These are phyloP conservation scores for Globisporangium ultimum DNA, from an alignment of 352 stramenopile species.

Conservation along the genomic window DNA sequence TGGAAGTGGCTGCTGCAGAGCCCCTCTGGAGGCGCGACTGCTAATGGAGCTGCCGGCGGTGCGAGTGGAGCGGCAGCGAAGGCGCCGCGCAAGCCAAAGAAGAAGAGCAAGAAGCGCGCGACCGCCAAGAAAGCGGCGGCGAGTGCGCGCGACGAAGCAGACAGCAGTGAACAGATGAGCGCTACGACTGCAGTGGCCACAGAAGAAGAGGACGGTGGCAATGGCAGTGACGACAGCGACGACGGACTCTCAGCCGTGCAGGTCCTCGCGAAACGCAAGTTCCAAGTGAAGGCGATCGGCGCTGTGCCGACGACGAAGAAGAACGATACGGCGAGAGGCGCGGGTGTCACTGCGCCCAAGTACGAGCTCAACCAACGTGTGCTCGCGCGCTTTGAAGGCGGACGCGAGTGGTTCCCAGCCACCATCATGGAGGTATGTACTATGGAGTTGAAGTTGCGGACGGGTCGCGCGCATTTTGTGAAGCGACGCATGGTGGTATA, in stretches of 20 bases:
- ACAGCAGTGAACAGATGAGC: background rate
- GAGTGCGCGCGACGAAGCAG: background rate
- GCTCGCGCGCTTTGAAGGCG: slow-evolving; percentile 54
- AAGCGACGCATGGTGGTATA: background rate
- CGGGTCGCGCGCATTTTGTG: background rate
- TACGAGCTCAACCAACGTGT: slow-evolving; percentile 47
- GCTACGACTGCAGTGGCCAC: background rate
- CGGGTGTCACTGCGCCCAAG: slow-evolving; percentile 16
- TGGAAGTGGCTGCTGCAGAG: slow-evolving; percentile 35
- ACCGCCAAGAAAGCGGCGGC: slow-evolving; percentile 26
- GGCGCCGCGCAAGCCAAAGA: slow-evolving; percentile 24
- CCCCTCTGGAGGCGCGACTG: background rate
- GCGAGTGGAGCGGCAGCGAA: background rate
- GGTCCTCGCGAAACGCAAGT: slow-evolving; percentile 56
- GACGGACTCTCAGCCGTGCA: slow-evolving; percentile 57
- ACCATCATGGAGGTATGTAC: slow-evolving; percentile 49
- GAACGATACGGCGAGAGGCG: background rate
- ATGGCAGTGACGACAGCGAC: slow-evolving; percentile 50
- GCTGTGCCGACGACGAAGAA: slow-evolving; percentile 17
- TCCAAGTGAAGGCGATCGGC: slow-evolving; percentile 56
- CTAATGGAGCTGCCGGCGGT: background rate
- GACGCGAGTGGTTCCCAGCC: slow-evolving; percentile 59
- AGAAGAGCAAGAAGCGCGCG: slow-evolving; percentile 44
- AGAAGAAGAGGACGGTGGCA: slow-evolving; percentile 21
- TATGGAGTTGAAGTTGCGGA: no score